Evolutionary conservation across 352 stramenopile species (phyloP).

Genomic region (Phytophthora sp.): DNA sequence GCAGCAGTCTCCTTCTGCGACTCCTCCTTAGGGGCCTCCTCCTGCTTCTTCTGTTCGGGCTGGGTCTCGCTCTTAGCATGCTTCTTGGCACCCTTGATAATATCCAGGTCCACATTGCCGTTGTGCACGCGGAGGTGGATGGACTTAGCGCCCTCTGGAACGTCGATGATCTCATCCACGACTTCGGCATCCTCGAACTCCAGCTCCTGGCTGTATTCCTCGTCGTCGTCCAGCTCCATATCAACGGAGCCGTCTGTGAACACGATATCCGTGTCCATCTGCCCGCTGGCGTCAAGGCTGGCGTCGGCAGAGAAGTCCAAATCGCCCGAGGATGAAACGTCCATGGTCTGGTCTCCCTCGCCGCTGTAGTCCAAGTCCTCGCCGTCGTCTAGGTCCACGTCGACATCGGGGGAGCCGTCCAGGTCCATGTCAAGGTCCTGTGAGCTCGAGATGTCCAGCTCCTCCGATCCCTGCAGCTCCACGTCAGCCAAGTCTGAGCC

Average conservation of each 20-base stretch:
- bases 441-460: conserved; percentile 34
- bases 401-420: conserved; percentile 22
- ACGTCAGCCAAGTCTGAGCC: conserved; percentile 26
- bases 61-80: conserved; percentile 26
- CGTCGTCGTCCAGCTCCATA: conserved; percentile 49
- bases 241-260: conserved; percentile 44
- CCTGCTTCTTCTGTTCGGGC: conserved; percentile 30
- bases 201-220: conserved; percentile 60
- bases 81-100: conserved; percentile 45
- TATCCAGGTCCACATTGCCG: conserved; percentile 58
- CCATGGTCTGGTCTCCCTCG: conserved; percentile 29
- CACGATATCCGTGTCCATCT: conserved; percentile 44
- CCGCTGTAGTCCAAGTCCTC: conserved; percentile 41
- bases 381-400: conserved; percentile 38
- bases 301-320: conserved; percentile 39
- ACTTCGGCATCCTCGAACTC: conserved; percentile 46
- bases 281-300: conserved; percentile 33
- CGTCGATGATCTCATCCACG: conserved; percentile 56
- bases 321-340: conserved; percentile 25
- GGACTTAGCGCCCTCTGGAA: conserved; percentile 49
- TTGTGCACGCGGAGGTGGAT: conserved; percentile 56
- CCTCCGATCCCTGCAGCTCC: conserved; percentile 24
- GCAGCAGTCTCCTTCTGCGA: conserved; percentile 18
- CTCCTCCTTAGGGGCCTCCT: conserved; percentile 26
- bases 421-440: conserved; percentile 32